Conservation (phyloP, 257 asterid genomes). For the Solanum dulcamara region DNA sequence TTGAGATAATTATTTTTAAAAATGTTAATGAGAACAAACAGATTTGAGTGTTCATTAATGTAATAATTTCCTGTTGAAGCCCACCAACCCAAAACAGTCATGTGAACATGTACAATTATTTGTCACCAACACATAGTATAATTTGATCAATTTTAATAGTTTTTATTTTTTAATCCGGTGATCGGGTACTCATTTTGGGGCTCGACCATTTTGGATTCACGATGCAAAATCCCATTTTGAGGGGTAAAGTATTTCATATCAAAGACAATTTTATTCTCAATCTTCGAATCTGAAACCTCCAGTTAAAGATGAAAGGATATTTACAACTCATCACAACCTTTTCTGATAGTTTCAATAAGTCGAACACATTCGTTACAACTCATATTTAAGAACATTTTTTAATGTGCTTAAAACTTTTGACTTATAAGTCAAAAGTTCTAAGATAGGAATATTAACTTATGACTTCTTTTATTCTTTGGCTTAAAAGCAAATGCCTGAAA, state of each 20-base stretch:
- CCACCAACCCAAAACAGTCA: neutral
- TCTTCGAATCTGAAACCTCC: neutral
- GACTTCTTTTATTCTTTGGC: too few species aligned
- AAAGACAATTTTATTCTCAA: too few species aligned
- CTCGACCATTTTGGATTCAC: neutral
- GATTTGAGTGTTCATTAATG: neutral
- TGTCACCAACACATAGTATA: neutral
- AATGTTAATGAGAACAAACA: too few species aligned
- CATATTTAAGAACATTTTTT: too few species aligned
- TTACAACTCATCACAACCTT: neutral
- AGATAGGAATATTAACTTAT: too few species aligned
- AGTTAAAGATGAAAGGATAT: neutral
- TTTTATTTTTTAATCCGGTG: neutral
- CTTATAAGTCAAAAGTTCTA: too few species aligned
- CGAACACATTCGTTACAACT: too few species aligned
- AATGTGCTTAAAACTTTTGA: too few species aligned
- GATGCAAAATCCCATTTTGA: neutral
- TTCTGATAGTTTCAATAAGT: neutral
- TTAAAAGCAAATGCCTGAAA: too few species aligned
- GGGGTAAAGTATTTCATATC: too few species aligned
- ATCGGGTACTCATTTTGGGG: neutral
- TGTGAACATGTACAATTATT: neutral
- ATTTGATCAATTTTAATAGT: neutral
- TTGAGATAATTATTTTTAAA: neutral
- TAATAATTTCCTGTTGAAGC: neutral